phyloP scores from a whole-genome alignment of 495 filamentous ascomycete genomes.

The Xylaria cubensis region DNA sequence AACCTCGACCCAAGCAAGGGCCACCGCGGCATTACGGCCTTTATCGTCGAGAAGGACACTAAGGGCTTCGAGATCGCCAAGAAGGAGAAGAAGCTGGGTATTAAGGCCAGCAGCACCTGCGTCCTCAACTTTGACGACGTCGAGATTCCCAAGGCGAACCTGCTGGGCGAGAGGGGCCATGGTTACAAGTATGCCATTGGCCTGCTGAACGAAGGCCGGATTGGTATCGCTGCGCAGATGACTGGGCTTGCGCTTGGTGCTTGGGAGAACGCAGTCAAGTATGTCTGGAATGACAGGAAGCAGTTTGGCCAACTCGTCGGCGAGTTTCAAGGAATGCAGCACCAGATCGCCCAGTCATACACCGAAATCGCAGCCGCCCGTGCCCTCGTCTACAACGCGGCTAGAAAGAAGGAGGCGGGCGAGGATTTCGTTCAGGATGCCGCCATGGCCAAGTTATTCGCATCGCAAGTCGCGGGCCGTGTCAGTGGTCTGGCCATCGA shows the following conservation, averaged over 20 bases:
- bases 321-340: conserved; percentile 98
- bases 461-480: conserved; percentile 88
- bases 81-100: conserved; percentile 99
- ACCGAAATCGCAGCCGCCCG: conserved; percentile 91
- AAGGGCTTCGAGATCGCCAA: conserved; percentile 95
- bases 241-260: conserved; percentile 94
- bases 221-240: conserved; percentile 99
- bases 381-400: conserved; percentile 93
- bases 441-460: conserved; percentile 97
- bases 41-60: conserved; percentile 89
- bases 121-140: conserved; percentile 98
- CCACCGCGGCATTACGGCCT: conserved; percentile 96
- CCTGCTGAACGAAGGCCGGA: conserved; percentile 95
- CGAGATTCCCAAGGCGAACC: conserved; percentile 83
- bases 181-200: conserved; percentile 98
- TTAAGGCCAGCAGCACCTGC: conserved; percentile 93
- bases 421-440: conserved; percentile 94
- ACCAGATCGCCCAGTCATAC: conserved; percentile 96
- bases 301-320: conserved; percentile 95
- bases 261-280: conserved; percentile 93
- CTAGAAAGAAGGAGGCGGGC: conserved; percentile 96
- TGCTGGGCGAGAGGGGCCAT: conserved; percentile 86
- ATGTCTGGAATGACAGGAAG: conserved; percentile 95
- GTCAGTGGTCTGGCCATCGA: conserved; percentile 89
- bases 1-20: conserved; percentile 87